A percentile compares a stretch with the other conserved stretches of the same genome.
These are phyloP conservation scores for Passiflora organensis DNA, from an alignment of 345 rosid genomes.

Conservation along the genomic window DNA sequence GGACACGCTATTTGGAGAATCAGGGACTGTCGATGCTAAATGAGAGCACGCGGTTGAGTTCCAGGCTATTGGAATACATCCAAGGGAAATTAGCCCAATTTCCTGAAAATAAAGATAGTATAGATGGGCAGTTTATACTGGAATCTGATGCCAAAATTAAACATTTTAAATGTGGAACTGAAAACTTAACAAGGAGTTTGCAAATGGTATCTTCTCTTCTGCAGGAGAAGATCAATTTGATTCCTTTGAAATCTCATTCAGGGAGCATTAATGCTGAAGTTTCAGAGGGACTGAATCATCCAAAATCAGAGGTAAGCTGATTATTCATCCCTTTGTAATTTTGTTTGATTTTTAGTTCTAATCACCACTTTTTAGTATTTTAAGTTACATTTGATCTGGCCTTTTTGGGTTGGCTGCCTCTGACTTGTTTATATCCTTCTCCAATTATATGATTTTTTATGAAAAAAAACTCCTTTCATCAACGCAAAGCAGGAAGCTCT, in stretches of 20 bases:
- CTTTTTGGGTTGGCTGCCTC: too few relatives aligned
- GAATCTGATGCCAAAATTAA: constrained; percentile 69
- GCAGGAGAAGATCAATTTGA: constrained; percentile 54
- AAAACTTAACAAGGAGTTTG: constrained; percentile 72
- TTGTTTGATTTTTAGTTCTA: too few relatives aligned
- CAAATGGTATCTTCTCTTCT: constrained; percentile 54
- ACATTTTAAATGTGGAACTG: constrained; percentile 59
- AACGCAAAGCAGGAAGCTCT: constrained; percentile 68
- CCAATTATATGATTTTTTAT: constrained; percentile 11
- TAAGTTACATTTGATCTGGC: too few relatives aligned
- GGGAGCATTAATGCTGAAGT: constrained; percentile 10
- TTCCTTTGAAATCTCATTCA: constrained; percentile 35
- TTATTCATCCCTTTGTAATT: too few relatives aligned
- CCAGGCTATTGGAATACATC: constrained; percentile 58
- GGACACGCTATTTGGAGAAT: constrained; percentile 63
- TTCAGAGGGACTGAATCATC: constrained; percentile 36
- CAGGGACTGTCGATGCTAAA: constrained; percentile 68
- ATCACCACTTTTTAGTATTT: too few relatives aligned
- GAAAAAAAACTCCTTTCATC: too few relatives aligned
- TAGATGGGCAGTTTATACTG: constrained; percentile 58
- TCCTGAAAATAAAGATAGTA: constrained; percentile 38
- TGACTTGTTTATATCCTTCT: neutral
- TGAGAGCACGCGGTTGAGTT: constrained; percentile 51
- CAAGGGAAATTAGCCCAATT: constrained; percentile 47
- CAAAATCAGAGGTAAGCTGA: constrained; percentile 61